Evolutionary conservation across 2,329 filamentous ascomycete species (phyloP).

Genomic region (Allantophomopsis lycopodina): DNA sequence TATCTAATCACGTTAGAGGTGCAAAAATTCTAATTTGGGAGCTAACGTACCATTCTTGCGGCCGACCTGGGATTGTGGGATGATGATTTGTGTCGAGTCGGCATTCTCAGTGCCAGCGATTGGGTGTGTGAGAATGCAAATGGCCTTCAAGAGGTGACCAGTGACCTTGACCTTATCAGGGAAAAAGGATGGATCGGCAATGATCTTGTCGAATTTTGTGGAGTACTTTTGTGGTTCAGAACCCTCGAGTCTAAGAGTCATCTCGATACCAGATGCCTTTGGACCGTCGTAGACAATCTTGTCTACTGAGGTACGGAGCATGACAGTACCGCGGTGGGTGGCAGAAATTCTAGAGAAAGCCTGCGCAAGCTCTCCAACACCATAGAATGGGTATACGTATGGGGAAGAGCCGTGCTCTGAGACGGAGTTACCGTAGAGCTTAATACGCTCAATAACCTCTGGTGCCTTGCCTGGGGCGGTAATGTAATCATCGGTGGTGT

Average conservation of each 20-base stretch:
- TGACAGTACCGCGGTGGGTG: conserved; percentile 98
- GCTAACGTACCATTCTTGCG: conserved; percentile 67
- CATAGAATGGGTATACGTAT: conserved; percentile 98
- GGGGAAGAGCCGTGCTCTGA: conserved; percentile 96
- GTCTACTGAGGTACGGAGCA: conserved; percentile 92
- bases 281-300: conserved; percentile 74
- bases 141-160: conserved; percentile 86
- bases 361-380: conserved; percentile 91
- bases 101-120: conserved; percentile 76
- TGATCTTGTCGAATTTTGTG: conserved; percentile 91
- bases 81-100: conserved; percentile 91
- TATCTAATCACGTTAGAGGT: conserved; percentile 41
- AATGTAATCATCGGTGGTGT: conserved; percentile 81
- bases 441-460: conserved; percentile 82
- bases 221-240: conserved; percentile 66
- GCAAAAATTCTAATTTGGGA: neutral
- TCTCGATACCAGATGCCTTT: conserved; percentile 92
- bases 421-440: conserved; percentile 95
- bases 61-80: conserved; percentile 93
- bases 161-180: conserved; percentile 74
- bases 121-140: conserved; percentile 95
- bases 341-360: conserved; percentile 94
- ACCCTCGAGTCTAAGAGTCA: conserved; percentile 82
- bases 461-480: conserved; percentile 57
- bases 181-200: conserved; percentile 97